phyloP scores from a whole-genome alignment of 2,329 filamentous ascomycete species.

The Alternaria infectoria region DNA sequence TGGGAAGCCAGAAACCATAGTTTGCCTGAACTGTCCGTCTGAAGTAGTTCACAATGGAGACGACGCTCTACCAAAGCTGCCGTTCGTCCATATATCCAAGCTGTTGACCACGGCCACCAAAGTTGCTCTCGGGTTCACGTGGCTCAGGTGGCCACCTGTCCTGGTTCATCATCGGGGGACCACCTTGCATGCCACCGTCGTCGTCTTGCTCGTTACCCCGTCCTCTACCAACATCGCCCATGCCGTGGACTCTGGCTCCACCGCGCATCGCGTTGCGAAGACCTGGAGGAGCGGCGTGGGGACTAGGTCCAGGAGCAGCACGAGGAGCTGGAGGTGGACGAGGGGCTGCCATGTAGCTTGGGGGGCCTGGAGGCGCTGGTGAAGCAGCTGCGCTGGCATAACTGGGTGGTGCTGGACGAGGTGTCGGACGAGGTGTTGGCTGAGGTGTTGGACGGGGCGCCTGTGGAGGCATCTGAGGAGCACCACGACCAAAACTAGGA shows the following conservation, averaged over 20 bases:
- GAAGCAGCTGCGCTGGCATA: neutral
- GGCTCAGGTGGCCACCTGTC: neutral
- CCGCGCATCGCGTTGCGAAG: neutral
- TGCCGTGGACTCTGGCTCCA: neutral
- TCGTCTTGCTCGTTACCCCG: neutral
- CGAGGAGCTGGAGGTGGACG: neutral
- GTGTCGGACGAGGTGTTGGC: neutral
- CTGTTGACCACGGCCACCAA: neutral
- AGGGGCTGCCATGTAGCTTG: neutral
- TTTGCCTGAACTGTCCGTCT: neutral
- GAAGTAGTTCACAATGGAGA: neutral
- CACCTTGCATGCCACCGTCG: neutral
- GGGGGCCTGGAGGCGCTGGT: neutral
- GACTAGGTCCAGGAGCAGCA: neutral
- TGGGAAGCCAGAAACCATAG: neutral
- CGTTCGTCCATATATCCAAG: neutral
- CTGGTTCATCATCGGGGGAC: neutral
- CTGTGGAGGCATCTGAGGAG: neutral
- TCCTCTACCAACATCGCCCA: neutral
- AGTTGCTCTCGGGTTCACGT: neutral
- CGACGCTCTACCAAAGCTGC: neutral
- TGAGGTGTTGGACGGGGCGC: neutral
- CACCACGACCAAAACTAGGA: neutral
- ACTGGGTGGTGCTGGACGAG: neutral
- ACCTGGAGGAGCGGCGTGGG: neutral